Base-by-base conservation (phyloP, 371 early-diverging fungal species). In the Syncephalastrum racemosum region DNA sequence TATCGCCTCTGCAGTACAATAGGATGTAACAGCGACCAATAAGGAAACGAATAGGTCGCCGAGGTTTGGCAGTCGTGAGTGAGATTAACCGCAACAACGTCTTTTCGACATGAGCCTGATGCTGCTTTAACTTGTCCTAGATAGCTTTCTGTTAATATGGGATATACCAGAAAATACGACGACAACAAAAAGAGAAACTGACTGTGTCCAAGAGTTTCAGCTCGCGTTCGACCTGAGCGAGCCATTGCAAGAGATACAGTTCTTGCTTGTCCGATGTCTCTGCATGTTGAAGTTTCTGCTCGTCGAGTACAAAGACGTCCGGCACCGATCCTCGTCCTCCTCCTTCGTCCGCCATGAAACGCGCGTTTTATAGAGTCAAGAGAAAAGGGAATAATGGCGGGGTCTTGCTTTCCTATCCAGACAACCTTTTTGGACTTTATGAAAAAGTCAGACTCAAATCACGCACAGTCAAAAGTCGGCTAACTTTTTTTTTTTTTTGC, bases 231-330 rank as follows among this genome's bases (percentile, higher is more conserved):
- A 91, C 81, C 36, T 74, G 71, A 0, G 90, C 85, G 24, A 93
- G 77, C 92, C 92, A 93, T 60, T 90, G 91, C 51, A 91, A 81
- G 8, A 91, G 68, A 53, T 82, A 80, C 5, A 90, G 77, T 66
- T 93, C 93, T 57, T 88, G 86, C 66, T 89, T 87, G 64, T 91
- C 91, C 0, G 77, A 56, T 19, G 83, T 76, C 6, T 86, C 88
- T 8, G 82, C 79, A 13, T 73, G 63, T 4, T 68, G 56, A 46
- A 90, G 73, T 58, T 77, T 73, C 27, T 78, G 73, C 31, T 87
- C 85, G 67, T 86, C 87, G 62, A 86, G 69, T 27, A 71, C 65
- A 65, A 84, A 84, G 18, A 73, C 72, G 50, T 80, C 79, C 27
- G 81, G 78, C 14, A 69, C 36, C 36, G 36, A 31, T 31, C 36